A percentile compares a stretch with the other conserved stretches of the same genome.
Conservation (phyloP, 148 eudicot species). For the Silene uniflora region DNA sequence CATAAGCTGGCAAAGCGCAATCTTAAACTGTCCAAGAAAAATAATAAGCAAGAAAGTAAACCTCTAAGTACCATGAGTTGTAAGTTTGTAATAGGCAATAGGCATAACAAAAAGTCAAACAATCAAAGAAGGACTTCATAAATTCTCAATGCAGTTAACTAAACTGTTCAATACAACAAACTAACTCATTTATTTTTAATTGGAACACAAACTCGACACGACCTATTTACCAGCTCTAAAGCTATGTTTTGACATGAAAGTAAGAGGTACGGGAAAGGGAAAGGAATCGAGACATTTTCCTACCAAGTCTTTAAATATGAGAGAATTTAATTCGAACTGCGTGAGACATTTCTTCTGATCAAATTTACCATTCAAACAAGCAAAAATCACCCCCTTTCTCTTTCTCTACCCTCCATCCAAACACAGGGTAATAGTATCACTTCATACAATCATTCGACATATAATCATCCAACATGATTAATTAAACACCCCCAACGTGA, state of each 20-base stretch:
- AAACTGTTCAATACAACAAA: not conserved
- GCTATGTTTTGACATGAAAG: no score
- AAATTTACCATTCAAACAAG: no score
- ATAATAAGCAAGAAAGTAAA: not conserved
- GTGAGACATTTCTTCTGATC: no score
- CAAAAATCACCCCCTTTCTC: no score
- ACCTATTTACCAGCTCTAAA: not conserved
- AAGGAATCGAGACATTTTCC: not conserved
- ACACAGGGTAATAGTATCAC: not conserved
- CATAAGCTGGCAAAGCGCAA: conserved; percentile 83
- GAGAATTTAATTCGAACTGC: no score
- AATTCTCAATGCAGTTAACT: not conserved
- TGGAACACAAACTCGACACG: not conserved
- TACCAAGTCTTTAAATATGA: not conserved
- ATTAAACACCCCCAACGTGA: not conserved
- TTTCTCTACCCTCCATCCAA: not conserved
- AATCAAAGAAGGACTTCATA: not conserved
- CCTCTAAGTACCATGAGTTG: not conserved
- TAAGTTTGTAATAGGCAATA: not conserved
- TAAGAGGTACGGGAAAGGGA: no score
- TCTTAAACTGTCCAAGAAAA: conserved; percentile 59
- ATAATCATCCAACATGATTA: not conserved
- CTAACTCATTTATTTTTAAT: not conserved
- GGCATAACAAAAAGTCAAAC: not conserved
- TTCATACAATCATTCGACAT: not conserved